Conservation (phyloP, 352 stramenopile genomes). For the Phytophthora nicotianae region DNA sequence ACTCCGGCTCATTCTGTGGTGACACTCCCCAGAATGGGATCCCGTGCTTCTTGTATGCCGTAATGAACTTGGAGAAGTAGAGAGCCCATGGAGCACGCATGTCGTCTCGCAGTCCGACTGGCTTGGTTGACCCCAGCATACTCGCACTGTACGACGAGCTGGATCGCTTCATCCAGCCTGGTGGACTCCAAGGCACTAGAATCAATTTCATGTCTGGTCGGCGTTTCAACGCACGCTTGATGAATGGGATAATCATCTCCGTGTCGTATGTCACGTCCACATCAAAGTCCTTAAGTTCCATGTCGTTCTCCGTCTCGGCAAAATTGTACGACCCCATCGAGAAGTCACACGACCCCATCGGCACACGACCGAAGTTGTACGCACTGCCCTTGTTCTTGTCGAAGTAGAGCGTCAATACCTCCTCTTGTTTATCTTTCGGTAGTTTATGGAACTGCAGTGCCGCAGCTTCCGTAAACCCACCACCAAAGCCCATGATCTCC, state of each 20-base stretch:
- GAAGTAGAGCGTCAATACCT: conserved; percentile 89
- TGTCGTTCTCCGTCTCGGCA: conserved; percentile 79
- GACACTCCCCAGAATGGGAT: conserved; percentile 89
- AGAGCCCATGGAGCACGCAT: conserved; percentile 80
- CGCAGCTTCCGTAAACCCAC: conserved; percentile 91
- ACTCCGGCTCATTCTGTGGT: conserved; percentile 91
- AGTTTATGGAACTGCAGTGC: conserved; percentile 88
- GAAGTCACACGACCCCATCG: conserved; percentile 92
- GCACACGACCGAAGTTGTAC: conserved; percentile 90
- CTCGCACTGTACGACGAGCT: conserved; percentile 53
- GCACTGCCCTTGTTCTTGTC: conserved; percentile 71
- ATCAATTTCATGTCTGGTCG: conserved; percentile 84
- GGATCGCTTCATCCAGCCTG: conserved; percentile 86
- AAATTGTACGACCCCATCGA: conserved; percentile 87
- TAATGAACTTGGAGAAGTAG: conserved; percentile 94
- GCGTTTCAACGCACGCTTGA: conserved; percentile 63
- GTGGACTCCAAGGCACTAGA: conserved; percentile 86
- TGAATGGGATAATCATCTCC: conserved; percentile 82
- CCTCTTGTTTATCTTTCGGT: conserved; percentile 69
- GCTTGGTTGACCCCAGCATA: conserved; percentile 61
- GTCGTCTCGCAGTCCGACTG: conserved; percentile 55
- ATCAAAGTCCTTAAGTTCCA: conserved; percentile 77
- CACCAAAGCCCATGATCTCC: conserved; percentile 89
- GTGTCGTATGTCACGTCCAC: conserved; percentile 72
- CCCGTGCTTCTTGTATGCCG: conserved; percentile 84